phyloP scores from a whole-genome alignment of 805 yeast genomes.

The Clavispora santaluciae region DNA sequence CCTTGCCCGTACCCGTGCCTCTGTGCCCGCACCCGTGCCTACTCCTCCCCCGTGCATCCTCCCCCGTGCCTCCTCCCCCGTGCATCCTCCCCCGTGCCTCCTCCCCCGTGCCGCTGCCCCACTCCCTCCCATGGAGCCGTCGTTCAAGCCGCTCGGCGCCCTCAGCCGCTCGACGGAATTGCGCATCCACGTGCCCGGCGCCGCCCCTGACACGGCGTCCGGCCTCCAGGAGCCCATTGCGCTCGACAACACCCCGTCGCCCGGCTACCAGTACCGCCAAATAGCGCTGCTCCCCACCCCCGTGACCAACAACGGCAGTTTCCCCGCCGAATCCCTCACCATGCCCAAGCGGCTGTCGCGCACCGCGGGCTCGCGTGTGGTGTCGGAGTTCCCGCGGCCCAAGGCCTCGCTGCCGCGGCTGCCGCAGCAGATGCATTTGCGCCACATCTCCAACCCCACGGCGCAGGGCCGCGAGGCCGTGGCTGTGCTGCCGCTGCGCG shows the following conservation, averaged over 20 bases:
- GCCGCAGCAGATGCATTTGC: constrained; percentile 5
- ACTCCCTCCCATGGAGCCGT: neutral
- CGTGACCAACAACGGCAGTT: constrained; percentile 15
- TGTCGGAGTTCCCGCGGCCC: constrained; percentile 11
- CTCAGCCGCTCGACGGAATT: neutral
- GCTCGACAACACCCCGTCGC: neutral
- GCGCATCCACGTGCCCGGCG: neutral
- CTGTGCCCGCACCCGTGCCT: no score
- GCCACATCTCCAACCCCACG: constrained; percentile 11
- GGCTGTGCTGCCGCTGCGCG: neutral
- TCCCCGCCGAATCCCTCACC: constrained; percentile 4
- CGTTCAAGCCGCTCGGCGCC: neutral
- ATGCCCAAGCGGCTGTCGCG: constrained; percentile 7
- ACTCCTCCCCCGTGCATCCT: no score
- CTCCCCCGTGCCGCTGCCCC: no score
- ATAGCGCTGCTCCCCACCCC: constrained; percentile 47
- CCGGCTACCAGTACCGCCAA: constrained; percentile 19
- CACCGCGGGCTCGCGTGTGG: constrained; percentile 4
- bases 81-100: no score
- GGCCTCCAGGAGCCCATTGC: constrained; percentile 10
- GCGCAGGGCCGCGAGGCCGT: neutral
- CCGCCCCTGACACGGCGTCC: neutral
- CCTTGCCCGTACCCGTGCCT: no score
- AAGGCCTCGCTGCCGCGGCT: neutral
- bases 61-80: no score